Conservation (phyloP, 164 flowering plant genomes). For the Kingdonia uniflora region DNA sequence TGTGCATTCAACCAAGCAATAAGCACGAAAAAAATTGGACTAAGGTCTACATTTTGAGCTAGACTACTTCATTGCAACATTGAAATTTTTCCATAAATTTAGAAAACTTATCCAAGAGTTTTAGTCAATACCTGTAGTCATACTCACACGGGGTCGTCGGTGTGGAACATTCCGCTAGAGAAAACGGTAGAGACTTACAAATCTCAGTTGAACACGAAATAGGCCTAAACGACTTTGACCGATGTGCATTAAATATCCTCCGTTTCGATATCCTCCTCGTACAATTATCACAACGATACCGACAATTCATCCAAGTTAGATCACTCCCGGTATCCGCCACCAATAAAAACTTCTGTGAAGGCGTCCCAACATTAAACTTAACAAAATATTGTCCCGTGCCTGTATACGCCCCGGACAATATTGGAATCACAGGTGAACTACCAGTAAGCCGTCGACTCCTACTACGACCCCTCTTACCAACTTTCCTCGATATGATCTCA, state of each 20-base stretch:
- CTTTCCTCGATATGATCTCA: slow-evolving; percentile 7
- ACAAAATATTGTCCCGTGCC: slow-evolving; percentile 50
- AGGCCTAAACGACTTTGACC: slow-evolving; percentile 30
- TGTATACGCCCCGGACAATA: slow-evolving; percentile 38
- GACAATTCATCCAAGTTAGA: slow-evolving; percentile 69
- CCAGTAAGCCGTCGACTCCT: neutral
- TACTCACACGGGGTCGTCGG: slow-evolving; percentile 37
- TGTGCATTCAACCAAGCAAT: neutral
- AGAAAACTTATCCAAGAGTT: neutral
- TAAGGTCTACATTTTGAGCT: too few species aligned
- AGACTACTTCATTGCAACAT: too few species aligned
- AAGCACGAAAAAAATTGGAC: too few species aligned
- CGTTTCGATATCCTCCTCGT: neutral
- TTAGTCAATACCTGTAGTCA: slow-evolving; percentile 38
- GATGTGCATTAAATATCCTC: slow-evolving; percentile 25
- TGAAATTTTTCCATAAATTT: too few species aligned
- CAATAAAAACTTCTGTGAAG: slow-evolving; percentile 38
- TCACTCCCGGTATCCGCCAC: slow-evolving; percentile 75
- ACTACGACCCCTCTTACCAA: neutral
- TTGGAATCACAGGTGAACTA: slow-evolving; percentile 11
- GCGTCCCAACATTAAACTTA: slow-evolving; percentile 46
- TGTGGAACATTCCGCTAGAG: slow-evolving; percentile 35
- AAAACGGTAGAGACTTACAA: slow-evolving; percentile 34
- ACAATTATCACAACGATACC: slow-evolving; percentile 15
- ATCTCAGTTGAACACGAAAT: slow-evolving; percentile 34